Evolutionary conservation across 179 eudicot genomes (phyloP).

Genomic region (Gypsophila paniculata): DNA sequence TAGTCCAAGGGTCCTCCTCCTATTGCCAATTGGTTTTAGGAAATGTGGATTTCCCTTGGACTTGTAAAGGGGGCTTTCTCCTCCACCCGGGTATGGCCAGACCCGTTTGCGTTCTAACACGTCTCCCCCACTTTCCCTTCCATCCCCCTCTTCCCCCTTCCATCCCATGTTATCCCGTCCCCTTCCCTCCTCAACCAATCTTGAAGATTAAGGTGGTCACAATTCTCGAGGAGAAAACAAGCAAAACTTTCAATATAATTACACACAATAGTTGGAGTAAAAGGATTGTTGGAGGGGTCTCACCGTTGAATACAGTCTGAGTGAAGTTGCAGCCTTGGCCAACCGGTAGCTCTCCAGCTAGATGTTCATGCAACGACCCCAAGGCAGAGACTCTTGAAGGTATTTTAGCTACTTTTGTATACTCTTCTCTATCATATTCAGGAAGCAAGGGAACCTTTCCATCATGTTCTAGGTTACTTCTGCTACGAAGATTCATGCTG

Average conservation of each 20-base stretch:
- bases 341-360: constrained; percentile 56
- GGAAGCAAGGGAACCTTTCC: constrained; percentile 51
- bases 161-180: no score
- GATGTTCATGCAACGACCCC: constrained; percentile 45
- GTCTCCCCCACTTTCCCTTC: no score
- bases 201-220: not conserved
- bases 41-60: no score
- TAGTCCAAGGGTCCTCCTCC: no score
- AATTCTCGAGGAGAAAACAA: no score
- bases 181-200: not conserved
- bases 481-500: constrained; percentile 28
- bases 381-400: constrained; percentile 41
- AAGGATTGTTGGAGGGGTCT: constrained; percentile 11
- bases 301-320: constrained; percentile 82
- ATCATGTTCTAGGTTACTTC: constrained; percentile 41
- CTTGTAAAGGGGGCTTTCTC: no score
- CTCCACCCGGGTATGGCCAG: no score
- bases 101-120: no score
- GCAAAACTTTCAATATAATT: not conserved
- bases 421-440: constrained; percentile 43
- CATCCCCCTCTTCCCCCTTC: no score
- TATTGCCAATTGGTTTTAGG: no score
- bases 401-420: constrained; percentile 33
- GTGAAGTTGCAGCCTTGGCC: constrained; percentile 65
- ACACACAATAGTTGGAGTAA: not conserved